These are phyloP conservation scores for Cadophora sp. DNA, from an alignment of 2,329 filamentous ascomycete species.

Conservation along the genomic window DNA sequence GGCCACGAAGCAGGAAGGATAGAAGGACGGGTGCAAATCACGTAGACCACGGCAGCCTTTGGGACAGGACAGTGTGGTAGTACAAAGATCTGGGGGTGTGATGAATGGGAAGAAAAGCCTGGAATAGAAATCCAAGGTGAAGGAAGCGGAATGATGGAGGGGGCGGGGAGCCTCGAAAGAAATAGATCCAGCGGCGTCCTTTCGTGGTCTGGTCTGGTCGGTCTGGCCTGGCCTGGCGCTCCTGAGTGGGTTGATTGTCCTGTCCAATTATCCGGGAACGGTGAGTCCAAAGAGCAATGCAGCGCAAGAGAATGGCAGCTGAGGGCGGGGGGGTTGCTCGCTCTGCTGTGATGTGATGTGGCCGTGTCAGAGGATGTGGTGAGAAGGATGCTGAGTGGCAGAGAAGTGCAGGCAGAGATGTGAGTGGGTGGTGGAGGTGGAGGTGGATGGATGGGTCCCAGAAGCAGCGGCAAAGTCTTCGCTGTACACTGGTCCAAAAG, in stretches of 20 bases:
- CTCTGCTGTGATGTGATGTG: constrained; percentile 21
- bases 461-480: constrained; percentile 13
- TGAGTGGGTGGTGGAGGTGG: not conserved
- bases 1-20: constrained; percentile 40
- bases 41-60: constrained; percentile 45
- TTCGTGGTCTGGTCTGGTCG: constrained; percentile 9
- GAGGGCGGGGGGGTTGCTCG: constrained; percentile 21
- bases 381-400: constrained; percentile 17
- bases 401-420: constrained; percentile 9
- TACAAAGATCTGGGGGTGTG: constrained; percentile 32
- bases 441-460: constrained; percentile 9
- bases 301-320: constrained; percentile 32
- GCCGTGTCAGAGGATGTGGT: constrained; percentile 16
- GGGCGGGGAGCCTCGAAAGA: constrained; percentile 37
- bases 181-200: constrained; percentile 35
- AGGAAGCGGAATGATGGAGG: constrained; percentile 21
- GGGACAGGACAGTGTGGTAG: constrained; percentile 36
- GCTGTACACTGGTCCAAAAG: constrained; percentile 12
- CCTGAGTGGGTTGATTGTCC: constrained; percentile 10
- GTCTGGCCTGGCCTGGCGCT: not conserved
- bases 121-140: constrained; percentile 29
- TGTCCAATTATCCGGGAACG: constrained; percentile 37
- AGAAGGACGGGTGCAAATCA: constrained; percentile 42
- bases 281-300: constrained; percentile 33
- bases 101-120: constrained; percentile 33